Percentiles rank a stretch among this genome's conserved stretches.
Conservation (phyloP, 192 early-diverging fungal species). For the Coemansia umbellata region DNA sequence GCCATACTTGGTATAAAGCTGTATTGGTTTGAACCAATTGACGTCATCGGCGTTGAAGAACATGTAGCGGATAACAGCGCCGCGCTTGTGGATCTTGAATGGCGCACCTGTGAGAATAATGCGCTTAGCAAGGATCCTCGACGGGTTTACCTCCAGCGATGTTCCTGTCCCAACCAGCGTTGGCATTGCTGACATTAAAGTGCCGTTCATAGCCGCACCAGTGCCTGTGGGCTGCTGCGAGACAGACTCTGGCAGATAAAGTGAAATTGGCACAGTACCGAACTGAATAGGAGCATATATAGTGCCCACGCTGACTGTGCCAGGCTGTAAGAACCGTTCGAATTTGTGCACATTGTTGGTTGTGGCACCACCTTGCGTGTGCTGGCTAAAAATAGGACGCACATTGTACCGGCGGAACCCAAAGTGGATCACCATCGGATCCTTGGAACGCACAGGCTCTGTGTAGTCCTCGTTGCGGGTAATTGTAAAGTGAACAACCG, state of each 20-base stretch:
- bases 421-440: slow-evolving; percentile 78
- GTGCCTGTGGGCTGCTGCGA: too few species aligned
- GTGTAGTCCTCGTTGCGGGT: slow-evolving; percentile 69
- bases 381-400: slow-evolving; percentile 85
- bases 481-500: slow-evolving; percentile 77
- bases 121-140: slow-evolving; percentile 91
- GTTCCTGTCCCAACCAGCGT: slow-evolving; percentile 77
- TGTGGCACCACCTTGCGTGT: slow-evolving; percentile 69
- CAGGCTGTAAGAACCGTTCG: slow-evolving; percentile 83
- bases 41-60: slow-evolving; percentile 95
- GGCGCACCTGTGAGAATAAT: slow-evolving; percentile 93
- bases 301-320: slow-evolving; percentile 71
- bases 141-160: slow-evolving; percentile 68
- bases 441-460: slow-evolving; percentile 87
- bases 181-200: background rate
- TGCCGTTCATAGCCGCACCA: background rate
- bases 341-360: slow-evolving; percentile 94
- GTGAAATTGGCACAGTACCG: slow-evolving; percentile 75
- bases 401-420: slow-evolving; percentile 88
- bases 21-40: slow-evolving; percentile 93
- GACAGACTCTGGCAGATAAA: slow-evolving; percentile 82
- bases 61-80: slow-evolving; percentile 94
- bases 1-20: slow-evolving; percentile 87
- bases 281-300: slow-evolving; percentile 91
- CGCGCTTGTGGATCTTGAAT: slow-evolving; percentile 89